Evolutionary conservation across 345 rosid species (phyloP), one percentile per base, ranked within the genome.

Genomic region (Hypericum androsaemum): DNA sequence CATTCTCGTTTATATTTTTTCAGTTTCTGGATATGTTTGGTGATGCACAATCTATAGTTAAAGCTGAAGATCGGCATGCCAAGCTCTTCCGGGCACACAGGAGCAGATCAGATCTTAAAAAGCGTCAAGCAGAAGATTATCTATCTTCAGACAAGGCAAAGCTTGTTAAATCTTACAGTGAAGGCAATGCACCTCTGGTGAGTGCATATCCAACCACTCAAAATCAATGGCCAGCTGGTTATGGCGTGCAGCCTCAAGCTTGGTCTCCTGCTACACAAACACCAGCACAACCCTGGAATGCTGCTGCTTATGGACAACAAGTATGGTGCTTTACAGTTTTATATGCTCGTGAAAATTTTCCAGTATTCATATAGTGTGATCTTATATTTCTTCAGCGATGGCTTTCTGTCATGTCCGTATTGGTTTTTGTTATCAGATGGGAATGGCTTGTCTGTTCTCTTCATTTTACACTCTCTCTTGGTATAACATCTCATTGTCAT

Each of bases 11-110:
- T 13, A 32, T 67, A 37, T 57, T 43, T 52, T 51, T 64, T 66
- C 89, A 94, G 99, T 88, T 88, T 66, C 56, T 86, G 66, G 89
- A 81, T 60, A 65, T 79, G 41, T 76, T 86, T 60, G 94, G 99
- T 58, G 97, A 86, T 62, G 79, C 56, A 5, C 73, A 71, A 58
- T 61, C 74, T 45, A 72, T 83, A 36, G 66, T 80, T 69, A 94
- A 74, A 63, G 97, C 96, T 9, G 85, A 82, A 66, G 82, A 83
- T 66, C 76, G 80, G 46, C 99, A 94, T 64, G 82, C 92, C 22
- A 83, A 79, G 62, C 74, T 79, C 50, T 88, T 94, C 70, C 54
- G 76, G 64, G 77, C 77, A 45, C 81, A 74, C 53, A 77, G 78
- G 64, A 73, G 83, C 69, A 74, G 71, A 37, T 71, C 89, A 47